phyloP scores from a whole-genome alignment of 78 protist species.

The Dictyostelium purpureum region DNA sequence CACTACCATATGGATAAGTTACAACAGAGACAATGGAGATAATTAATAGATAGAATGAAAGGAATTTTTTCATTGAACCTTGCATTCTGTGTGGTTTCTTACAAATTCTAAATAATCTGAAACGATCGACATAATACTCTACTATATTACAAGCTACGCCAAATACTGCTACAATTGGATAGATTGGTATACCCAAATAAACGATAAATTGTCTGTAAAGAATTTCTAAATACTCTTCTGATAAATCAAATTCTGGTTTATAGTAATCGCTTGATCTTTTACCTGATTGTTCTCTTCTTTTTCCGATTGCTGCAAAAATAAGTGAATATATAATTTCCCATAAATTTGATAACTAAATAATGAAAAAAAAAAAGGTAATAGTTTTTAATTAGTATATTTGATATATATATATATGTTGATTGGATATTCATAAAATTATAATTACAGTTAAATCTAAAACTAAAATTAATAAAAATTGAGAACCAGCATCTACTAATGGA shows the following conservation, averaged over 20 bases:
- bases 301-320: conserved; percentile 28
- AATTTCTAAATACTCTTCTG: conserved; percentile 81
- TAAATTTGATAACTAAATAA: not conserved
- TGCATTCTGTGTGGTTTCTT: conserved; percentile 57
- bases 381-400: not conserved
- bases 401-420: not conserved
- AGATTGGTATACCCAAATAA: conserved; percentile 66
- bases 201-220: conserved; percentile 79
- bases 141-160: conserved; percentile 60
- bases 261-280: conserved; percentile 60
- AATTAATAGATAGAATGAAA: conserved; percentile 41
- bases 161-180: conserved; percentile 71
- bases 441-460: conserved; percentile 57
- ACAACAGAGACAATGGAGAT: conserved; percentile 28
- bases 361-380: not conserved
- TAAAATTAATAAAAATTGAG: conserved; percentile 54
- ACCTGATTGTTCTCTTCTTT: conserved; percentile 21
- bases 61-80: conserved; percentile 75
- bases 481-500: conserved; percentile 68
- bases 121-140: conserved; percentile 52
- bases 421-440: not conserved
- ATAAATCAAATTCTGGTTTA: conserved; percentile 75
- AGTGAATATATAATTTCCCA: conserved; percentile 67
- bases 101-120: conserved; percentile 48
- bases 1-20: conserved; percentile 60